Percentiles rank a stretch among this genome's conserved stretches.
Evolutionary conservation across 139 green algal genomes (phyloP).

Genomic region (Chlorella vulgaris): DNA sequence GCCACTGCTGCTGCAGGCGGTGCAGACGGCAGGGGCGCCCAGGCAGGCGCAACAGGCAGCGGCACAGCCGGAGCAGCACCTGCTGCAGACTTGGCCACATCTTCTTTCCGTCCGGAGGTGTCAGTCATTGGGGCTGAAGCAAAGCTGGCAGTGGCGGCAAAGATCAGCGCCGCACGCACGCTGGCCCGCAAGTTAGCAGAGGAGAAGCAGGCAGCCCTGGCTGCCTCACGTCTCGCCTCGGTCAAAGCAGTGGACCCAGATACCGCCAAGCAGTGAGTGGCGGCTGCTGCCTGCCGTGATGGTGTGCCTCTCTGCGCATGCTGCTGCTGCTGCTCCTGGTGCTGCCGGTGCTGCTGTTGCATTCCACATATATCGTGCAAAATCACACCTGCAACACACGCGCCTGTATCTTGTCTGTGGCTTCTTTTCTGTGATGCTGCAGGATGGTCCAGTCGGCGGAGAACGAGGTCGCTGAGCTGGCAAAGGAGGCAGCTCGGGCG

Average conservation of each 20-base stretch:
- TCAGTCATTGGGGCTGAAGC: constrained; percentile 11
- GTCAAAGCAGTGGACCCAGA: constrained; percentile 34
- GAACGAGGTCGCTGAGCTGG: constrained; percentile 44
- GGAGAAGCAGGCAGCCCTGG: constrained; percentile 77
- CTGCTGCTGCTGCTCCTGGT: too few relatives aligned
- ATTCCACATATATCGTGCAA: too few relatives aligned
- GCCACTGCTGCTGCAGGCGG: background rate
- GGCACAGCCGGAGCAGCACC: background rate
- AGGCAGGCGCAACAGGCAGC: background rate
- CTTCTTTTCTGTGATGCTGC: background rate
- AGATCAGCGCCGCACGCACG: constrained; percentile 71
- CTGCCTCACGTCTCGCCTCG: constrained; percentile 37
- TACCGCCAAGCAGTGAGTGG: constrained; percentile 33
- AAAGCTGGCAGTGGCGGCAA: constrained; percentile 47
- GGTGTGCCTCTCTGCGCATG: background rate
- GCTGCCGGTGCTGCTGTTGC: background rate
- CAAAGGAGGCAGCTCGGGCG: constrained; percentile 47
- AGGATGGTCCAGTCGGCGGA: constrained; percentile 33
- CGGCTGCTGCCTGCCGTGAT: background rate
- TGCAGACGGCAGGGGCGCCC: background rate
- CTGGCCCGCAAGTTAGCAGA: constrained; percentile 81
- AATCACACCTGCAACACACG: too few relatives aligned
- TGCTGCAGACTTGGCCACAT: background rate
- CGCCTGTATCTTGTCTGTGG: background rate
- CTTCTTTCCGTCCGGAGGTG: background rate